Base-by-base conservation (phyloP, 1,284 basidiomycete species). In the Fomitopsis betulina region DNA sequence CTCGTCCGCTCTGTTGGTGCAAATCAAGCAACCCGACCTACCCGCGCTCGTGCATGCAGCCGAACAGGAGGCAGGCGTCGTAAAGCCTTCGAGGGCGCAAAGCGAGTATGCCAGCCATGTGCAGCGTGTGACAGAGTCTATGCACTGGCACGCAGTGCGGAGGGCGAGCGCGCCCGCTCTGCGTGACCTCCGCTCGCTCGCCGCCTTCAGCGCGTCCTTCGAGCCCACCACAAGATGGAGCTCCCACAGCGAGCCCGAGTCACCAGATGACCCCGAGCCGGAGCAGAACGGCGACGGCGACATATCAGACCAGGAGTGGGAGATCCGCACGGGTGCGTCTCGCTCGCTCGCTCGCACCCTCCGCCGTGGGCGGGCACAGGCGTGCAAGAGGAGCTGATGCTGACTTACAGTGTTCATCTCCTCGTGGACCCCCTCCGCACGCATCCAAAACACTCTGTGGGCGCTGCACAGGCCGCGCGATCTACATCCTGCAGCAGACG, bases 401-500 rank as follows among this genome's bases (percentile, higher is more conserved):
- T 68, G 3, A 73, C 62, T 9, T 53, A 25, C 43, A 58, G 58
- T n/a, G 30, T 32, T 5, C 17, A 43, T 32, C 5, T 30, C 55
- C 63, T 58, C 35, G 8, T 47, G 33, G 52, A 30, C 53, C 49
- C 38, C 23, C 42, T 37, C 40, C 39, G n/a, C 53, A 42, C 32
- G 39, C 27, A 9, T 27, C 25, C 10, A 15, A 53, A 12, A 17
- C 7, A 17, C 19, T 8, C 42, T 8, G n/a, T n/a, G 21, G 8
- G 40, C 30, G 27, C 27, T 30, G 35, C 35, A 37, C 62, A 91
- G 89, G 88, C 52, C 82, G 88, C 38, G 87, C 85, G 2, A 86
- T 89, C 54, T 82, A 84, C 67, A 75, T 89, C 43, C 75, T 92
- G 1, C 82, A 82, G 64, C 75, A 81, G 60, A 90, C 89, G 0